A percentile compares a stretch with the other conserved stretches of the same genome.
phyloP scores from a whole-genome alignment of 176 grass and related monocot species.

The Melocanna baccifera region DNA sequence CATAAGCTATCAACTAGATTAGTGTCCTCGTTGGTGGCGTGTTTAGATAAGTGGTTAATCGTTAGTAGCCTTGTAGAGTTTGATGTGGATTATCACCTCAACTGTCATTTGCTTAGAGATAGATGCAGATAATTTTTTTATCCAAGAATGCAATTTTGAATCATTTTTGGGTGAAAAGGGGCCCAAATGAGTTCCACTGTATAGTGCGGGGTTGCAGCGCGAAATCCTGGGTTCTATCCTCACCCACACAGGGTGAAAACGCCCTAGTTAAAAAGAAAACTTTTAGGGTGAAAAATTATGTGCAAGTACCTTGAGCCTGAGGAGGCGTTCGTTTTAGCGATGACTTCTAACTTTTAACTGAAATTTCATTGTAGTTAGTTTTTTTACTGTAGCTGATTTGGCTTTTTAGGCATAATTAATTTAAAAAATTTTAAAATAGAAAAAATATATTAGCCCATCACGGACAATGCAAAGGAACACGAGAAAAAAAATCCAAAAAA shows the following conservation, averaged over 20 bases:
- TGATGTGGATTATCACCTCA: neutral
- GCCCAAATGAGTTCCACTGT: neutral
- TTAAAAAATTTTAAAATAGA: too few relatives aligned
- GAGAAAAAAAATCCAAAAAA: too few relatives aligned
- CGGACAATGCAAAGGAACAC: too few relatives aligned
- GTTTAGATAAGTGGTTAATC: neutral
- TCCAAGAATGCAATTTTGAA: neutral
- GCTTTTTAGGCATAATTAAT: too few relatives aligned
- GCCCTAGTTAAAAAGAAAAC: too few relatives aligned
- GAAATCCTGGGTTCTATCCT: neutral
- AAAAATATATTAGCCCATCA: too few relatives aligned
- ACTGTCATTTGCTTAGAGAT: neutral
- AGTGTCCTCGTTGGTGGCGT: neutral
- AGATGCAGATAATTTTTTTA: neutral
- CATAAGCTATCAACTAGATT: too few relatives aligned
- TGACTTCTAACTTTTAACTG: too few relatives aligned
- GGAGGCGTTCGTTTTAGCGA: too few relatives aligned
- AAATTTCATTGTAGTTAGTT: too few relatives aligned
- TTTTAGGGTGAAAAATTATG: neutral
- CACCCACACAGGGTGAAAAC: neutral
- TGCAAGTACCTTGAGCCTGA: neutral
- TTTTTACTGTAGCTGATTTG: too few relatives aligned
- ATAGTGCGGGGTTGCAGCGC: neutral
- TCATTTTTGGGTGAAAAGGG: neutral
- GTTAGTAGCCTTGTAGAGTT: neutral